These are phyloP conservation scores for Solanum neorickii DNA, from an alignment of 257 asterid genomes.

Conservation along the genomic window DNA sequence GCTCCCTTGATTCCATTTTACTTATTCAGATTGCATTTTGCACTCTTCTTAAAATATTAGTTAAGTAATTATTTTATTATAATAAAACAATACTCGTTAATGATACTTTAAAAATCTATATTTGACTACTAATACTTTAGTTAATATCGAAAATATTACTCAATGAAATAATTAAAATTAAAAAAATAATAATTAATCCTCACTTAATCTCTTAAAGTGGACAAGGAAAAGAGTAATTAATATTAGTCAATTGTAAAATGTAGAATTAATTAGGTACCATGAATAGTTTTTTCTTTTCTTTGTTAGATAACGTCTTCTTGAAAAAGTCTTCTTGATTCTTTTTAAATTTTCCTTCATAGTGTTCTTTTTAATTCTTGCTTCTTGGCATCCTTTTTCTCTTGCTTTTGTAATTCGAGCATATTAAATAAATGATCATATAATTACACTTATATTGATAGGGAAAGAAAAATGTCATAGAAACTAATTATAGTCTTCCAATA, in stretches of 20 bases:
- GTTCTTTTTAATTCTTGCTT: background rate
- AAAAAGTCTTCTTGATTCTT: background rate
- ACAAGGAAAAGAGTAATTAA: background rate
- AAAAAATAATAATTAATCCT: no score
- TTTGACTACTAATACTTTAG: background rate
- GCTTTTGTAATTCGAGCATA: background rate
- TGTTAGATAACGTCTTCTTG: background rate
- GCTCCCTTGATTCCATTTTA: background rate
- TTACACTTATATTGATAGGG: background rate
- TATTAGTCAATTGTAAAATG: background rate
- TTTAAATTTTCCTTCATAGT: background rate
- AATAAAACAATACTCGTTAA: background rate
- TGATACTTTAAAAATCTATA: background rate
- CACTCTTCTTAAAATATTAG: background rate
- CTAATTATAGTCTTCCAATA: background rate
- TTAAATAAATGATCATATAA: background rate
- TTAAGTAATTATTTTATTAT: background rate
- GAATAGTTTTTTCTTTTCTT: background rate
- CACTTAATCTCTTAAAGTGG: background rate
- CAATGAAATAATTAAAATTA: background rate
- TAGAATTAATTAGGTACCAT: background rate
- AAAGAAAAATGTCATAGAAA: background rate
- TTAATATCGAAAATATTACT: background rate
- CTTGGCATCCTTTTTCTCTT: background rate
- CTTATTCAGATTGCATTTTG: background rate